Conservation (phyloP, 371 early-diverging fungal genomes). For the Coemansia sp. region DNA sequence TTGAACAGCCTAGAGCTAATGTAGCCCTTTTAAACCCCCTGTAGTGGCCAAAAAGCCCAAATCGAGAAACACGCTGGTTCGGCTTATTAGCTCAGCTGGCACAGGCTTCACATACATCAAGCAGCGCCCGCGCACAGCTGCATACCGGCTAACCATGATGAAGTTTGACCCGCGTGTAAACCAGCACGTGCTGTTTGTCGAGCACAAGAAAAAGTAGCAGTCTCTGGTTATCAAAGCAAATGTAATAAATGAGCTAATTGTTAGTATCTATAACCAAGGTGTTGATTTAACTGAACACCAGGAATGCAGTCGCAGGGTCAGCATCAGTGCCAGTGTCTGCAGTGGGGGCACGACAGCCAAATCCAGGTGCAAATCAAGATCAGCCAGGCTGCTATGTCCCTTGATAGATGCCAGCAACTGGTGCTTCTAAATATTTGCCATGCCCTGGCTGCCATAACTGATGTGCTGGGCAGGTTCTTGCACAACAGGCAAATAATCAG, state of each 20-base stretch:
- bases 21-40: background rate
- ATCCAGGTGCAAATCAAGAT: background rate
- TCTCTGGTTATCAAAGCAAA: background rate
- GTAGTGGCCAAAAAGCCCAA: conserved; percentile 83
- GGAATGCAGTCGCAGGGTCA: conserved; percentile 45
- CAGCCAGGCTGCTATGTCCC: background rate
- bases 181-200: conserved; percentile 72
- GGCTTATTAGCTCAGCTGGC: conserved; percentile 74
- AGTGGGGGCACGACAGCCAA: background rate
- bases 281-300: conserved; percentile 45
- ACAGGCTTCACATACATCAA: conserved; percentile 83
- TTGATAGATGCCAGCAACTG: conserved; percentile 40
- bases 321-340: conserved; percentile 10
- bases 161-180: conserved; percentile 81
- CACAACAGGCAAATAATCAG: conserved; percentile 84
- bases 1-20: no score
- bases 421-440: conserved; percentile 79
- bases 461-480: conserved; percentile 85
- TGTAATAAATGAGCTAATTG: background rate
- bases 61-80: conserved; percentile 74
- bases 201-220: conserved; percentile 67
- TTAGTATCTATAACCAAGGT: conserved; percentile 39
- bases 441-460: conserved; percentile 72
- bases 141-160: conserved; percentile 74
- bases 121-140: conserved; percentile 69